phyloP scores from a whole-genome alignment of 345 rosid species.

The Pseudoturritis turrita region DNA sequence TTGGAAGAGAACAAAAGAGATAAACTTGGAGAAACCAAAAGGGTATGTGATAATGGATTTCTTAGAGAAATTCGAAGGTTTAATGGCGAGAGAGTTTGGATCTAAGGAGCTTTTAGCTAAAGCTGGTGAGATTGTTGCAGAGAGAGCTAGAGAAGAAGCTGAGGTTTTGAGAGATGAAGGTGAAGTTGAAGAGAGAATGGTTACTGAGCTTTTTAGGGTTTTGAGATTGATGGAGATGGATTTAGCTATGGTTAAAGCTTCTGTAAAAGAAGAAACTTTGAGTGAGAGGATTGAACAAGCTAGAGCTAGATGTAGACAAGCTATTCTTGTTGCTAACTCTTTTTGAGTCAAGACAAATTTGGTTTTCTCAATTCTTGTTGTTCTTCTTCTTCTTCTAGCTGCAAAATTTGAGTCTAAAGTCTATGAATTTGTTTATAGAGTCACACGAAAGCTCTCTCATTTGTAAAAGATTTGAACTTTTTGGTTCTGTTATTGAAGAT shows the following conservation, averaged over 20 bases:
- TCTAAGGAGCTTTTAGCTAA: conserved; percentile 70
- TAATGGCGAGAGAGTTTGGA: conserved; percentile 76
- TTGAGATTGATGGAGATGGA: conserved; percentile 97
- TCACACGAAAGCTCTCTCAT: neutral
- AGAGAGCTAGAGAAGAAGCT: conserved; percentile 89
- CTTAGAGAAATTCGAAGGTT: conserved; percentile 59
- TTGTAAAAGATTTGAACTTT: neutral
- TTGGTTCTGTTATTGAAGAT: neutral
- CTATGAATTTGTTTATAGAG: neutral
- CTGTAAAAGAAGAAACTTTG: conserved; percentile 76
- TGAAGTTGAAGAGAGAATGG: conserved; percentile 78
- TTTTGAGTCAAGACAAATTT: conserved; percentile 34
- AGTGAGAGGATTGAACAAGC: conserved; percentile 71
- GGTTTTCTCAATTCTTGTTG: neutral
- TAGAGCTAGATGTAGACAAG: conserved; percentile 85
- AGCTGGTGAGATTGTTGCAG: conserved; percentile 81
- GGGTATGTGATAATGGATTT: conserved; percentile 86
- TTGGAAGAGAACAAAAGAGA: conserved; percentile 75
- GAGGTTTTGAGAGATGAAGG: conserved; percentile 77
- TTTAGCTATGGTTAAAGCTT: conserved; percentile 87
- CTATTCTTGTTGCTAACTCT: conserved; percentile 78
- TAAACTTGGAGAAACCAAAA: conserved; percentile 62
- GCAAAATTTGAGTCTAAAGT: neutral
- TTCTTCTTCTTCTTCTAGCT: neutral
- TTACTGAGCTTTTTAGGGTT: conserved; percentile 82